A percentile compares a stretch with the other conserved stretches of the same genome.
These are phyloP conservation scores for Penicillium sp. DNA, from an alignment of 2,329 filamentous ascomycete species.

Conservation along the genomic window DNA sequence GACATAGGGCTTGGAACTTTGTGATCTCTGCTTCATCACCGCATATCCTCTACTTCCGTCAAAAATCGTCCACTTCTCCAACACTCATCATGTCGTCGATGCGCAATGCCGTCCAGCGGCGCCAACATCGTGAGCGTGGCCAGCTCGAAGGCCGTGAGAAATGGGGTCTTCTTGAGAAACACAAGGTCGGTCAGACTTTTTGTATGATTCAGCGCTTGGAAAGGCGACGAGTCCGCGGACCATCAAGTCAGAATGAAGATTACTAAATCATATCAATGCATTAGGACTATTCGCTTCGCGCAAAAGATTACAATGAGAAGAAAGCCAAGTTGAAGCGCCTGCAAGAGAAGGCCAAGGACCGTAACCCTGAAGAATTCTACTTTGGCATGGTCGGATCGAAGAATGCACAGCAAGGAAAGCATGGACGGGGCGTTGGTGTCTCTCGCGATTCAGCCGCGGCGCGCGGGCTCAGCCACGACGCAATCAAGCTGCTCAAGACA, in stretches of 20 bases:
- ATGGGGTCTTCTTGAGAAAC: constrained; percentile 91
- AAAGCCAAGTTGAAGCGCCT: constrained; percentile 55
- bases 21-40: too few species aligned
- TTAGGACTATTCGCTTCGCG: constrained; percentile 60
- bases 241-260: background rate
- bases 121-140: constrained; percentile 82
- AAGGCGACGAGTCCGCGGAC: background rate
- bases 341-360: constrained; percentile 53
- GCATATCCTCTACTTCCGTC: background rate
- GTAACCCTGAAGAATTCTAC: constrained; percentile 62
- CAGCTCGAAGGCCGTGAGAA: constrained; percentile 77
- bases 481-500: constrained; percentile 59
- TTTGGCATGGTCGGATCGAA: constrained; percentile 57
- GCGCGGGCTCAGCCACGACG: constrained; percentile 49
- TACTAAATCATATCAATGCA: background rate
- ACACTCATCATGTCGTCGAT: constrained; percentile 49
- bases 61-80: background rate
- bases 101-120: constrained; percentile 64
- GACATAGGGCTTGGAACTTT: too few species aligned
- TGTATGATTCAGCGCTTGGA: too few species aligned
- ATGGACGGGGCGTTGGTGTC: constrained; percentile 30
- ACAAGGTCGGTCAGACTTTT: constrained; percentile 56
- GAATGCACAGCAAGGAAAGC: constrained; percentile 38
- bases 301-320: constrained; percentile 58
- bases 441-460: constrained; percentile 37